Conservation (phyloP, 495 filamentous ascomycete species). For the Neurospora hispaniola region DNA sequence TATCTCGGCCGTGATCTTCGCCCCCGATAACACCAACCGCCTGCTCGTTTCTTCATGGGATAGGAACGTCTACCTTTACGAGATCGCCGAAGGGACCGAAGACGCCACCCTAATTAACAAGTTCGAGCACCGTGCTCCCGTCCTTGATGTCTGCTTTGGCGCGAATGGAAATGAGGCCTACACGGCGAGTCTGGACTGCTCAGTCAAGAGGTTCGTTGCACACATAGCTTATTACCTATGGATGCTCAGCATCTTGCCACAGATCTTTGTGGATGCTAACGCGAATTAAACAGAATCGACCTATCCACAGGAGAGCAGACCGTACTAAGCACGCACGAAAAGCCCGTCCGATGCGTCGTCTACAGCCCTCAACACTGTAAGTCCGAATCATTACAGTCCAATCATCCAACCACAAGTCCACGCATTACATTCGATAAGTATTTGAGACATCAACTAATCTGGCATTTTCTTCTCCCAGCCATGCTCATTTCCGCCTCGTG, state of each 20-base stretch:
- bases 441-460: constrained; percentile 3
- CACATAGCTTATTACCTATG: background rate
- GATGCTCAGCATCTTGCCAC: background rate
- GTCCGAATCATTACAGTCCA: constrained; percentile 6
- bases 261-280: background rate
- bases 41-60: constrained; percentile 94
- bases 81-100: constrained; percentile 45
- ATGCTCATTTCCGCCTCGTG: constrained; percentile 83
- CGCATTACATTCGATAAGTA: background rate
- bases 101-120: constrained; percentile 53
- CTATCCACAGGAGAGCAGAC: constrained; percentile 59
- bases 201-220: constrained; percentile 55
- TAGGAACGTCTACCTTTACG: constrained; percentile 82
- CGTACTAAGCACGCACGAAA: constrained; percentile 65
- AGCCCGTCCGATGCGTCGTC: constrained; percentile 70
- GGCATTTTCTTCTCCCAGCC: constrained; percentile 14
- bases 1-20: constrained; percentile 78
- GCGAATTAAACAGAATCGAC: constrained; percentile 48
- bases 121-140: constrained; percentile 74
- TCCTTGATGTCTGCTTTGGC: constrained; percentile 88
- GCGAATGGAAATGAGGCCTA: constrained; percentile 70
- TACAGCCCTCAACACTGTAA: constrained; percentile 65
- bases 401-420: background rate
- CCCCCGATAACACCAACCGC: constrained; percentile 52
- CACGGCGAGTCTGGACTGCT: constrained; percentile 74